A percentile compares a stretch with the other conserved stretches of the same genome.
These are phyloP conservation scores for Odontarrhena argentea DNA, from an alignment of 345 rosid genomes.

Conservation along the genomic window DNA sequence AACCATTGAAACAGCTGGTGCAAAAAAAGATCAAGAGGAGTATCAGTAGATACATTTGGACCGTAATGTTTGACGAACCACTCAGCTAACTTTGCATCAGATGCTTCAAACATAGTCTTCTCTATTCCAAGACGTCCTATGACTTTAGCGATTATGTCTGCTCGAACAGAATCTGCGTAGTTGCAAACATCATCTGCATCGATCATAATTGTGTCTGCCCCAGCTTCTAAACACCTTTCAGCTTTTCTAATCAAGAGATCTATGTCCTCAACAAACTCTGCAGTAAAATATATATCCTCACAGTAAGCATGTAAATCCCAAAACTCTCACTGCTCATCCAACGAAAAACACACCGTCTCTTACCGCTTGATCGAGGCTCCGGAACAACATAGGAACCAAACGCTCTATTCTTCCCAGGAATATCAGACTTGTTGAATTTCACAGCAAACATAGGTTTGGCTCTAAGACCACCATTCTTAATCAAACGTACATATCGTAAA, in stretches of 20 bases:
- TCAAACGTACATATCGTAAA: constrained; percentile 76
- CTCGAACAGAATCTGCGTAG: constrained; percentile 65
- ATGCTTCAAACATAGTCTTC: constrained; percentile 95
- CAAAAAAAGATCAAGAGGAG: not conserved
- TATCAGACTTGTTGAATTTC: constrained; percentile 74
- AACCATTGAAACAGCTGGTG: constrained; percentile 7
- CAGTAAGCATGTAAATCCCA: constrained; percentile 7
- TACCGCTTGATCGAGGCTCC: constrained; percentile 71
- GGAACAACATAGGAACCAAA: constrained; percentile 81
- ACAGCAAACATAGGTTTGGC: constrained; percentile 82
- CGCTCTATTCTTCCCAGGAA: constrained; percentile 66
- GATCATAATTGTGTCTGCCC: constrained; percentile 92
- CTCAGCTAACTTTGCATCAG: constrained; percentile 66
- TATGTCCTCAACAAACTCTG: constrained; percentile 82
- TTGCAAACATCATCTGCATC: constrained; percentile 87
- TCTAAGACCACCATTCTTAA: constrained; percentile 78
- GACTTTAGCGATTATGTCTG: constrained; percentile 77
- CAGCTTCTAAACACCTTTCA: constrained; percentile 93
- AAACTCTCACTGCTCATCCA: not conserved
- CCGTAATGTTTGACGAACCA: constrained; percentile 86
- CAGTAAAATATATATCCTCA: not conserved
- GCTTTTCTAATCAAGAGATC: constrained; percentile 86
- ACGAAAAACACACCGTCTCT: constrained; percentile 11
- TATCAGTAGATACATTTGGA: constrained; percentile 56
- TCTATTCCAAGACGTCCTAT: constrained; percentile 85